Evolutionary conservation across 164 flowering plant genomes (phyloP), one percentile per base, ranked within the genome.

Genomic region (Vitis rupestris): DNA sequence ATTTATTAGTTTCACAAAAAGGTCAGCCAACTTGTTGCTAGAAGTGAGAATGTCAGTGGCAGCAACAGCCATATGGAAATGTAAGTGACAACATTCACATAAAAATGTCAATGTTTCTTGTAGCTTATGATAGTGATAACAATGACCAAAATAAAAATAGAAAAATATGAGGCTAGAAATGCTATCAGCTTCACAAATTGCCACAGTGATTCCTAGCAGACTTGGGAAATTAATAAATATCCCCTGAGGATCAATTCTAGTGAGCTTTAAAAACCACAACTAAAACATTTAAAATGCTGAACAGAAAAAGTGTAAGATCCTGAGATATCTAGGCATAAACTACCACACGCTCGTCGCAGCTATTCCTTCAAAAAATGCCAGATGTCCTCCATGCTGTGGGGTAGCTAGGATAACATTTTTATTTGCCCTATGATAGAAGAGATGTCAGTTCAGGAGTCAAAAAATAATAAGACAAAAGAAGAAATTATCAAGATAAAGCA

Each of bases 321-420:
- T 50, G 50, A 56, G 31, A 17, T 16, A 30, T 44, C 0, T 19
- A 51, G 59, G 29, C 53, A 47, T 47, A 50, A 59, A 63, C 11
- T 90, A 91, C 98, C 98, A 94, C 37, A 92, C 61, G 59, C 76
- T 55, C 51, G 75, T 14, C 57, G 89, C 98, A 63, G 85, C 78
- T 59, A 89, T 56, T 50, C 98, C 97, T 80, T 94, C 92, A 82
- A 84, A 94, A 75, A 81, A 94, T 51, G 89, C 92, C 11, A 94
- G 77, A 79, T 94, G 98, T 66, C 97, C 98, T 73, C 98, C 97
- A 78, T 90, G 97, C 65, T 75, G 61, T 56, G 90, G 74, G 30
- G 97, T 86, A n/a, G 92, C 97, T 69, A 94, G 75, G 30, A 94
- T 86, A 70, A 94, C 70, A 66, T 92, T 92, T 73, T 79, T 80